These are phyloP conservation scores for Ascoidea tarda DNA, from an alignment of 805 yeast species.

Conservation along the genomic window DNA sequence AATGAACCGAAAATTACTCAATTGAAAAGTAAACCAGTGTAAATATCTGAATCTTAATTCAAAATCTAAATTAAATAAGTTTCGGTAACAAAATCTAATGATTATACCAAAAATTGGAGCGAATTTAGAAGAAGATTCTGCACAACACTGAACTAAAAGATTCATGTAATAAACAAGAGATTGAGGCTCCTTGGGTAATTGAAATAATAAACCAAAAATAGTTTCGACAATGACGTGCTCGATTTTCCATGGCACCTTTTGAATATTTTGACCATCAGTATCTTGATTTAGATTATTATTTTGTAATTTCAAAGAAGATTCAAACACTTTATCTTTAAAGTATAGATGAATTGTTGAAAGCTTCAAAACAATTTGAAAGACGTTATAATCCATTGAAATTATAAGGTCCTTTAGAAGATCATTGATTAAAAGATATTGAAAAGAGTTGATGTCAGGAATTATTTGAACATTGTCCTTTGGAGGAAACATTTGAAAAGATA, in stretches of 20 bases:
- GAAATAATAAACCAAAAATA: conserved; percentile 62
- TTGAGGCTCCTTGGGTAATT: conserved; percentile 53
- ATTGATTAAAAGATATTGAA: conserved; percentile 48
- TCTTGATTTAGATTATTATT: conserved; percentile 25
- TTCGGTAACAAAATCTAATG: conserved; percentile 63
- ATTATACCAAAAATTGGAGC: conserved; percentile 95
- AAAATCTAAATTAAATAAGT: conserved; percentile 54
- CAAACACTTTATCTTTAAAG: conserved; percentile 51
- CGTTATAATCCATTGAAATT: conserved; percentile 75
- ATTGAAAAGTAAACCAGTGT: conserved; percentile 89
- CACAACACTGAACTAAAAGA: conserved; percentile 75
- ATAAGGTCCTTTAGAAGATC: conserved; percentile 68
- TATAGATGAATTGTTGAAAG: conserved; percentile 60
- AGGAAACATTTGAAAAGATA: conserved; percentile 44
- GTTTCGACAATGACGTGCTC: conserved; percentile 85
- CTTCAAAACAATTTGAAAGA: conserved; percentile 76
- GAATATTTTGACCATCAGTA: conserved; percentile 12
- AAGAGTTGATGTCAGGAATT: conserved; percentile 37
- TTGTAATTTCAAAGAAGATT: conserved; percentile 40
- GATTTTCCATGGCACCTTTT: conserved; percentile 66
- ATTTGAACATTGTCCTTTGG: conserved; percentile 45
- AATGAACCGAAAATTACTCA: conserved; percentile 84
- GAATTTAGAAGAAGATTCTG: conserved; percentile 64
- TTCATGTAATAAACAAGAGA: conserved; percentile 72
- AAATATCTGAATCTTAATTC: conserved; percentile 61